Percentiles rank a stretch among this genome's conserved stretches.
Evolutionary conservation across 2,329 filamentous ascomycete genomes (phyloP).

Genomic region (Ceratocystis lukuohia): DNA sequence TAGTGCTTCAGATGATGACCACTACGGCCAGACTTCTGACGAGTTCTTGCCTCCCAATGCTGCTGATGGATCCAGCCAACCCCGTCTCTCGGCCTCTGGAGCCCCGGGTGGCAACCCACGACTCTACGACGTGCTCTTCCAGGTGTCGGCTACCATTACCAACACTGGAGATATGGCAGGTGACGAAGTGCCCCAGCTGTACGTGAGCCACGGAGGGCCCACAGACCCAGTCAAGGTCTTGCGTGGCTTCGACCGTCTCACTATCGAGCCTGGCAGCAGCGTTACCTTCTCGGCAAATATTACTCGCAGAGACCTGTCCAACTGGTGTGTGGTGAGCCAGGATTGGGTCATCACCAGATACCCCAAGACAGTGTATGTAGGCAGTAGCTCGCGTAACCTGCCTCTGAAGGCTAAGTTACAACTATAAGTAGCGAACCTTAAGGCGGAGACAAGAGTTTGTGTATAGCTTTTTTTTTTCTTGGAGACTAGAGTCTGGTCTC

Average conservation of each 20-base stretch:
- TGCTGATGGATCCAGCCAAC: conserved; percentile 42
- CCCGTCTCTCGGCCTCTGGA: conserved; percentile 37
- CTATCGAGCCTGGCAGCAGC: conserved; percentile 54
- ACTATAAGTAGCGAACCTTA: conserved; percentile 18
- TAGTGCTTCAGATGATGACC: conserved; percentile 42
- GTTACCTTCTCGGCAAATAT: conserved; percentile 54
- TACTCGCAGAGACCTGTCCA: conserved; percentile 69
- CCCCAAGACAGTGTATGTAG: conserved; percentile 42
- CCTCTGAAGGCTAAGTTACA: conserved; percentile 30
- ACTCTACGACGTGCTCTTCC: conserved; percentile 58
- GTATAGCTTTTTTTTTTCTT: neutral
- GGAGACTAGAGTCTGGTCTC: neutral
- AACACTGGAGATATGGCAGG: conserved; percentile 55
- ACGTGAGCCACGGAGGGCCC: conserved; percentile 67
- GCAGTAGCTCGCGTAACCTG: conserved; percentile 42
- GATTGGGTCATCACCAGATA: conserved; percentile 59
- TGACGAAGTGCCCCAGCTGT: conserved; percentile 64
- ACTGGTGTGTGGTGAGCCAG: conserved; percentile 69
- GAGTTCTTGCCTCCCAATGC: conserved; percentile 49
- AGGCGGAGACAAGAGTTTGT: neutral
- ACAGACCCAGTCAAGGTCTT: conserved; percentile 55
- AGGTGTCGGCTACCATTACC: conserved; percentile 51
- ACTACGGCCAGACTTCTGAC: conserved; percentile 45
- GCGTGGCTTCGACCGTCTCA: conserved; percentile 67
- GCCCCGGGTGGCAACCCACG: conserved; percentile 49